Percentiles rank a stretch among this genome's conserved stretches.
Evolutionary conservation across 2,329 filamentous ascomycete genomes (phyloP).

Genomic region (Botrytis tulipae): DNA sequence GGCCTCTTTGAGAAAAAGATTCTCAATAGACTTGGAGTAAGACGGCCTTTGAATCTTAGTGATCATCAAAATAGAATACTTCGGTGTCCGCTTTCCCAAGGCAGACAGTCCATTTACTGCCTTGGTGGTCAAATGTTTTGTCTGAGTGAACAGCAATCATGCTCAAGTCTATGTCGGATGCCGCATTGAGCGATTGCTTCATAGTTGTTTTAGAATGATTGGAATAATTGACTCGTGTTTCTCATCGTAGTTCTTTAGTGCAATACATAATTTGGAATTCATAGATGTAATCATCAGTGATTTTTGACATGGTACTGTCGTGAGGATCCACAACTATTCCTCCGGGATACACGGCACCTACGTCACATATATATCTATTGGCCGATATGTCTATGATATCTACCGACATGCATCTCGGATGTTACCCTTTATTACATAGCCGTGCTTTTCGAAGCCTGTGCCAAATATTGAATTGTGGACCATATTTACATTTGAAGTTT

Average conservation of each 20-base stretch:
- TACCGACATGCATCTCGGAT: background rate
- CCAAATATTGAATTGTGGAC: background rate
- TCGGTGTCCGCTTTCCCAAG: background rate
- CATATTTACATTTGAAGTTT: background rate
- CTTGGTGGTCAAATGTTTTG: background rate
- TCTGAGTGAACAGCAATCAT: background rate
- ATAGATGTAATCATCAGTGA: background rate
- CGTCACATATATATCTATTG: background rate
- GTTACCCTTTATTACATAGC: background rate
- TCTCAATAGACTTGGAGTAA: conserved; percentile 40
- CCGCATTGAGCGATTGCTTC: background rate
- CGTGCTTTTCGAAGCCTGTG: background rate
- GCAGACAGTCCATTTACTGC: background rate
- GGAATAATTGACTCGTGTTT: background rate
- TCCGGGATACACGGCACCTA: background rate
- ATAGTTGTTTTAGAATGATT: background rate
- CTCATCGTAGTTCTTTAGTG: background rate
- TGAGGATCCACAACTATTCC: background rate
- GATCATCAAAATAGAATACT: background rate
- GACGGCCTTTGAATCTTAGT: background rate
- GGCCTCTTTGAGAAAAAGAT: conserved; percentile 46
- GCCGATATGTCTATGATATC: background rate
- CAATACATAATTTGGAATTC: background rate
- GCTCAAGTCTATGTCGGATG: background rate
- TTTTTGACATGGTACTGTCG: background rate